Conservation (phyloP, 148 eudicot species). For the Vaccinium vitisidaea region DNA sequence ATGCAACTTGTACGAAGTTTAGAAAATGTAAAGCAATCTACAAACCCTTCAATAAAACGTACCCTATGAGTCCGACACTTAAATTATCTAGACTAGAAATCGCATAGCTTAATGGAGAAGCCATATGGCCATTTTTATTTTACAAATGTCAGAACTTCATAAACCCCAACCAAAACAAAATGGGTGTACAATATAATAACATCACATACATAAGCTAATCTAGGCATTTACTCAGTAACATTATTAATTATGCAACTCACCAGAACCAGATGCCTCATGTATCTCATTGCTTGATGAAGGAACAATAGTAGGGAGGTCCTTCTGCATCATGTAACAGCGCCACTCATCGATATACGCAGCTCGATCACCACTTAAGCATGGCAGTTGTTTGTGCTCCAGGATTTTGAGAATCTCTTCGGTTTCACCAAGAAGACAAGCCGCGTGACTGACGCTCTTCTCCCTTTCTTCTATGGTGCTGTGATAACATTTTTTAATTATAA, state of each 20-base stretch:
- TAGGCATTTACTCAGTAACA: background rate
- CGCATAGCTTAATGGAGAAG: background rate
- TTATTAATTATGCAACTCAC: background rate
- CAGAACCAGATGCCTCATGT: background rate
- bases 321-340: constrained; percentile 1
- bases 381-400: background rate
- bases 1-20: too few relatives aligned
- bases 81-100: too few relatives aligned
- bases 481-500: constrained; percentile 3
- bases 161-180: background rate
- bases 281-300: background rate
- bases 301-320: background rate
- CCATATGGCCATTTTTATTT: background rate
- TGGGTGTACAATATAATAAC: background rate
- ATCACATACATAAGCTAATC: background rate
- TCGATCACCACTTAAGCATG: background rate
- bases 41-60: too few relatives aligned
- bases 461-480: constrained; percentile 1
- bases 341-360: constrained; percentile 27
- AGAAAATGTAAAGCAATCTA: too few relatives aligned
- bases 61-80: too few relatives aligned
- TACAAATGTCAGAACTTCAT: background rate
- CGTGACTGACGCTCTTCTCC: background rate
- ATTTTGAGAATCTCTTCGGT: background rate
- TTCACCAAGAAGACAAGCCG: background rate